Base-by-base conservation (phyloP, 2,329 filamentous ascomycete species). In the Sclerotinia spermophila region DNA sequence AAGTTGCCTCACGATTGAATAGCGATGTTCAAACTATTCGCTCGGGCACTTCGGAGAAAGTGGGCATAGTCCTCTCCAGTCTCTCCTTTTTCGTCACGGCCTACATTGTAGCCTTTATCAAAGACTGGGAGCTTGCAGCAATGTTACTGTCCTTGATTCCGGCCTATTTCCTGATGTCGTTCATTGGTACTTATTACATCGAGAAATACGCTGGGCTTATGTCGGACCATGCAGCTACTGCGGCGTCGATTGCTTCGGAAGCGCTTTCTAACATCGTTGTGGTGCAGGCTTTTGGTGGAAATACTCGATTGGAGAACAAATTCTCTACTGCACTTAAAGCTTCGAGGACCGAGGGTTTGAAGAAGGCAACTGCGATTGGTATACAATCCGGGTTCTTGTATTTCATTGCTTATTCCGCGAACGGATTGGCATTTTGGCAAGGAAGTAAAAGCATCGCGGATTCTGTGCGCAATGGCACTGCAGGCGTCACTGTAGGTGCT, bases 351-450 rank as follows among this genome's bases (percentile, higher is more conserved):
- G 80, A 82, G 59, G 85, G 82, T 3, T 77, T 85, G 70, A 84
- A 84, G 71, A 88, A 87, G 74, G 82, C 84, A 2, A 78, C 82
- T 0, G 81, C 82, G 0, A 80, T 82, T 56, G 86, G 83, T 13
- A 80, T 85, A 0, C 85, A 86, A 74, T 80, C 83, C 35, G 86
- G 86, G 38, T 77, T 84, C 19, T 77, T 88, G 62, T 66, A 66
- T 40, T 66, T 66, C 62, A 53, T 66, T 66, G 62, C 62, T 53
- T 66, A 66, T 73, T 82, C 85, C 6, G 86, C 85, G 8, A 88
- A 88, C 77, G 86, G 84, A 8, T 78, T 89, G 5, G 86, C 86
- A 1, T 89, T 87, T 74, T 89, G 86, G 85, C 83, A 87, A 78
- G 87, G 86, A 61, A 85, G 83, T 71, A 81, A 79, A 48, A 82